Evolutionary conservation across 345 rosid genomes (phyloP).

Genomic region (Cochlearia excelsa): DNA sequence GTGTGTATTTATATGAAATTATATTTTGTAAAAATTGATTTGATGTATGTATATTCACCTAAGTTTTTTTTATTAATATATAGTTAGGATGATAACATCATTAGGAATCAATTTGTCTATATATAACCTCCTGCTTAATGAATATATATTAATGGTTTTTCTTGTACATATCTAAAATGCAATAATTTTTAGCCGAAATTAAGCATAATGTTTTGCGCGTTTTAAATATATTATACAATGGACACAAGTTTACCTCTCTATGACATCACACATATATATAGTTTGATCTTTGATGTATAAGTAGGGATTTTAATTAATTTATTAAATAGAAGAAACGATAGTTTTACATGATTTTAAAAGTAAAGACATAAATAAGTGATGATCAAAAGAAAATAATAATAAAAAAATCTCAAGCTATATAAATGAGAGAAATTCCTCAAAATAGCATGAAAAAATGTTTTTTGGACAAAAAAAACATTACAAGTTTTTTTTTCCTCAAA

Average conservation of each 20-base stretch:
- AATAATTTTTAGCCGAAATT: slow-evolving; percentile 20
- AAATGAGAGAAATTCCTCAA: too few relatives aligned
- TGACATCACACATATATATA: too few relatives aligned
- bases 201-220: slow-evolving; percentile 24
- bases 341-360: background rate
- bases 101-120: slow-evolving; percentile 29
- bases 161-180: slow-evolving; percentile 14
- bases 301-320: too few relatives aligned
- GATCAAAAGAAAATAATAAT: background rate
- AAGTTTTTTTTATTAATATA: slow-evolving; percentile 25
- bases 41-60: slow-evolving; percentile 34
- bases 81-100: slow-evolving; percentile 26
- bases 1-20: background rate
- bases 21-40: slow-evolving; percentile 10
- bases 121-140: slow-evolving; percentile 14
- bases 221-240: background rate
- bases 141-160: slow-evolving; percentile 14
- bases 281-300: too few relatives aligned
- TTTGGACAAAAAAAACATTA: too few relatives aligned
- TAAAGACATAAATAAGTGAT: background rate
- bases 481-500: too few relatives aligned
- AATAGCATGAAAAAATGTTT: too few relatives aligned
- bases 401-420: background rate
- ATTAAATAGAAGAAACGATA: too few relatives aligned
- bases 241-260: background rate